Evolutionary conservation across 164 flowering plant genomes (phyloP).

Genomic region (Buxus sempervirens): DNA sequence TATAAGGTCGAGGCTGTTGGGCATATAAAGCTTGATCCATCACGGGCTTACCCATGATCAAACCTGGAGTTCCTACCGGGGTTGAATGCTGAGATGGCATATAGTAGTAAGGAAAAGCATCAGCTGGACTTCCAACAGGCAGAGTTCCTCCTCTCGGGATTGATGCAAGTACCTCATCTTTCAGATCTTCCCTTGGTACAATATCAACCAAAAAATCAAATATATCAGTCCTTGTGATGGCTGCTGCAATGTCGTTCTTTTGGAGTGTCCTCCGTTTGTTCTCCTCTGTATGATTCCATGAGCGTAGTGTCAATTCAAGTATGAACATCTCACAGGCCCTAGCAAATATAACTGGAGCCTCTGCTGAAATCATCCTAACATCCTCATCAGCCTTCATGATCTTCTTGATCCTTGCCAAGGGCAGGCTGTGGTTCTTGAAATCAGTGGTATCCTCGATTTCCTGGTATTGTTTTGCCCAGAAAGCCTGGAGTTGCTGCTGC

Average conservation of each 20-base stretch:
- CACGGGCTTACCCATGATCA: slow-evolving; percentile 53
- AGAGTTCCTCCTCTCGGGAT: slow-evolving; percentile 46
- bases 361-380: slow-evolving; percentile 83
- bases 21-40: slow-evolving; percentile 50
- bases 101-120: slow-evolving; percentile 55
- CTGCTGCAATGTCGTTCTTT: slow-evolving; percentile 82
- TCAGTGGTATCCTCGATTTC: slow-evolving; percentile 65
- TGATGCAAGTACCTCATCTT: slow-evolving; percentile 60
- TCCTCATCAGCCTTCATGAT: slow-evolving; percentile 89
- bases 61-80: slow-evolving; percentile 50
- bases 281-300: slow-evolving; percentile 83
- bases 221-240: slow-evolving; percentile 70
- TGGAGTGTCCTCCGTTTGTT: slow-evolving; percentile 76
- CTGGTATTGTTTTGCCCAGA: slow-evolving; percentile 60
- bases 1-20: slow-evolving; percentile 54
- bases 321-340: slow-evolving; percentile 88
- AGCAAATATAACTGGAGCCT: slow-evolving; percentile 76
- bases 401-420: slow-evolving; percentile 78
- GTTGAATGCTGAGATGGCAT: slow-evolving; percentile 47
- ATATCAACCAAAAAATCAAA: slow-evolving; percentile 82
- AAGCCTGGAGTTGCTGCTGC: slow-evolving; percentile 60
- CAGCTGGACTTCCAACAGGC: slow-evolving; percentile 51
- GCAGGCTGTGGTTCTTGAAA: slow-evolving; percentile 75
- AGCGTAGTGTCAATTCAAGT: slow-evolving; percentile 63
- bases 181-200: slow-evolving; percentile 74